Evolutionary conservation across 345 rosid genomes (phyloP).

Genomic region (Leavenworthia alabamica): DNA sequence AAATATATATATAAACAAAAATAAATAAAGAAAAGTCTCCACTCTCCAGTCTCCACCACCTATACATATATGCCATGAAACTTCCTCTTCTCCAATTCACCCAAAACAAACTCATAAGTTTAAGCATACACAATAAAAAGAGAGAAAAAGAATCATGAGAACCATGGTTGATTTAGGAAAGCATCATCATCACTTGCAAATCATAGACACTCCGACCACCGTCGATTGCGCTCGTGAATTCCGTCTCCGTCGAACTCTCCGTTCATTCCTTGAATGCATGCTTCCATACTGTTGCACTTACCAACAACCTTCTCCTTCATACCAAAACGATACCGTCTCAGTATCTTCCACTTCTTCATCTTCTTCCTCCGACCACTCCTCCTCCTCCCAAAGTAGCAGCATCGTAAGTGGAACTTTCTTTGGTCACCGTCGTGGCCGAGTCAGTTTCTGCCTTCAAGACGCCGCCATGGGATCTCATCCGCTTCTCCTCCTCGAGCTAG

Average conservation of each 20-base stretch:
- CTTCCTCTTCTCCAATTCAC: not conserved
- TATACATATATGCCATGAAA: slow-evolving; percentile 33
- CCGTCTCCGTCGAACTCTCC: slow-evolving; percentile 62
- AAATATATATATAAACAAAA: not conserved
- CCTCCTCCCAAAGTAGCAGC: slow-evolving; percentile 19
- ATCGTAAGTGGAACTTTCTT: slow-evolving; percentile 68
- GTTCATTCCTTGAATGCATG: slow-evolving; percentile 71
- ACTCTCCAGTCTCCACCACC: slow-evolving; percentile 22
- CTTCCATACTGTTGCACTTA: slow-evolving; percentile 70
- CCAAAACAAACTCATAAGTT: slow-evolving; percentile 4
- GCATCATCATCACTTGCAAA: slow-evolving; percentile 30
- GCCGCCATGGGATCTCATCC: slow-evolving; percentile 35
- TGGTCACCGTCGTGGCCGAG: slow-evolving; percentile 72
- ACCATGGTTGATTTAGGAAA: slow-evolving; percentile 59
- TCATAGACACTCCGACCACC: slow-evolving; percentile 55
- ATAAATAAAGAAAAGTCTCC: slow-evolving; percentile 10
- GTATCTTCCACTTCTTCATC: slow-evolving; percentile 21
- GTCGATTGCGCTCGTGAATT: slow-evolving; percentile 65
- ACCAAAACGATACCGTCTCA: slow-evolving; percentile 26
- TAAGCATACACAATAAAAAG: not conserved
- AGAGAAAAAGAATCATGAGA: slow-evolving; percentile 39
- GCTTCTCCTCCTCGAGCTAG: slow-evolving; percentile 58
- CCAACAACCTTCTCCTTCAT: slow-evolving; percentile 18
- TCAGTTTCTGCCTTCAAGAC: slow-evolving; percentile 79
- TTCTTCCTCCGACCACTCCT: slow-evolving; percentile 21